Percentiles rank a stretch among this genome's conserved stretches.
Evolutionary conservation across 768 basidiomycete species (phyloP).

Genomic region (Amanita muscaria): DNA sequence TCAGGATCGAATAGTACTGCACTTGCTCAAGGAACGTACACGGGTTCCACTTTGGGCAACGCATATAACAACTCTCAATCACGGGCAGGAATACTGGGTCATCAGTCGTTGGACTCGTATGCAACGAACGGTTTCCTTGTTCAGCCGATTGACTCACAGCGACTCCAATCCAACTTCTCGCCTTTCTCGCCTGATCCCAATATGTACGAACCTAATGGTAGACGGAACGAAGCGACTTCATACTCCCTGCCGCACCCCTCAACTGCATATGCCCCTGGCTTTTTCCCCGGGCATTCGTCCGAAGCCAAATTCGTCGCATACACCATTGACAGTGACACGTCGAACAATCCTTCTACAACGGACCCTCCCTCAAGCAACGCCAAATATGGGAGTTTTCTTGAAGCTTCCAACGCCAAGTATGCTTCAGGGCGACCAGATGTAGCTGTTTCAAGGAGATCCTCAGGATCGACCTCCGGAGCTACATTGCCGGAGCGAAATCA

Average conservation of each 20-base stretch:
- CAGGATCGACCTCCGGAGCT: constrained; percentile 29
- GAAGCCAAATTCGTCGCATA: constrained; percentile 26
- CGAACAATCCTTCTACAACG: constrained; percentile 34
- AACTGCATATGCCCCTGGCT: constrained; percentile 44
- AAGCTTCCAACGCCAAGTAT: constrained; percentile 28
- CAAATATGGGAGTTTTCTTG: constrained; percentile 39
- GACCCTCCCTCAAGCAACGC: constrained; percentile 34
- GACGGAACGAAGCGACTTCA: constrained; percentile 25
- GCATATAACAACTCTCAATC: constrained; percentile 1
- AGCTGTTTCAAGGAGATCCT: constrained; percentile 46
- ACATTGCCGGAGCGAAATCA: constrained; percentile 15
- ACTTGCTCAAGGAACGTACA: constrained; percentile 14
- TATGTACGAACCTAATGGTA: constrained; percentile 28
- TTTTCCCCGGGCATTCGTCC: constrained; percentile 29
- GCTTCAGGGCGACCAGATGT: constrained; percentile 36
- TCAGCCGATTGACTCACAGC: constrained; percentile 22
- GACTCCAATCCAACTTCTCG: constrained; percentile 43
- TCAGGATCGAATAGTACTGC: constrained; percentile 12
- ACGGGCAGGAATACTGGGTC: not conserved
- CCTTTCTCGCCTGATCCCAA: constrained; percentile 78
- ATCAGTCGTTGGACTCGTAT: constrained; percentile 2
- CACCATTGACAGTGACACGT: constrained; percentile 12
- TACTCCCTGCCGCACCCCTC: constrained; percentile 34
- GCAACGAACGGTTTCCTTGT: not conserved
- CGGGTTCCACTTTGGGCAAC: constrained; percentile 12